Evolutionary conservation across 2,329 filamentous ascomycete species (phyloP), one percentile per base, ranked within the genome.

Genomic region (Colletotrichum spaethianum): DNA sequence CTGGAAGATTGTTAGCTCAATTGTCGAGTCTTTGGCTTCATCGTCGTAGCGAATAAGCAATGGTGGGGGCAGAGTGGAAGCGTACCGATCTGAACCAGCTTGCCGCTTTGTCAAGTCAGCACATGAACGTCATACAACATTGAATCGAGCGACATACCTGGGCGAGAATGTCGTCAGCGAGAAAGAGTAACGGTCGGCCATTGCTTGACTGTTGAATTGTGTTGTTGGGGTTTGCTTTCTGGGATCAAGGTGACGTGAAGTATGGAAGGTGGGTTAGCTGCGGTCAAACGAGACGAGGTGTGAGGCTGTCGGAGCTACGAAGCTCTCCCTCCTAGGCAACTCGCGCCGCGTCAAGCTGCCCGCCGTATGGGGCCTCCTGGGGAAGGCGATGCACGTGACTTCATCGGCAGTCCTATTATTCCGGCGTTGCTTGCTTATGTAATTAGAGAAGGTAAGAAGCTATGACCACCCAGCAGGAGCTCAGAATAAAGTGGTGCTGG

Each of bases 121-220:
- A 63, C 36, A 60, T 26, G 55, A 63, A 73, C 74, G 67, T 74
- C 72, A 74, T 63, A 52, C 23, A 28, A 69, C n/a, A n/a, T 46
- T 42, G 63, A 31, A 67, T 28, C 71, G 70, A 75, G 73, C 73
- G 81, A 81, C 91, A 85, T 92, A 97, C 96, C 96, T 99, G 83
- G 96, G 96, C 81, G 96, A 98, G 92, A 99, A 99, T 76, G 96
- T 99, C 75, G 96, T 99, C 83, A 99, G 90, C 73, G 96, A 99
- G 92, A 99, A 99, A 67, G 96, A 98, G 86, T 99, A 99, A 88
- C 96, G 91, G 86, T 99, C 96, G 81, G 96, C 96, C 96, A 99
- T 99, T 82, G 76, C 87, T 80, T 78, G 74, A 60, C 40, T 68
- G 26, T 66, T 66, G 28, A 12, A 28, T 61, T 40, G 36, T 67